Conservation (phyloP, 192 early-diverging fungal genomes). For the Rhizophagus sp. region DNA sequence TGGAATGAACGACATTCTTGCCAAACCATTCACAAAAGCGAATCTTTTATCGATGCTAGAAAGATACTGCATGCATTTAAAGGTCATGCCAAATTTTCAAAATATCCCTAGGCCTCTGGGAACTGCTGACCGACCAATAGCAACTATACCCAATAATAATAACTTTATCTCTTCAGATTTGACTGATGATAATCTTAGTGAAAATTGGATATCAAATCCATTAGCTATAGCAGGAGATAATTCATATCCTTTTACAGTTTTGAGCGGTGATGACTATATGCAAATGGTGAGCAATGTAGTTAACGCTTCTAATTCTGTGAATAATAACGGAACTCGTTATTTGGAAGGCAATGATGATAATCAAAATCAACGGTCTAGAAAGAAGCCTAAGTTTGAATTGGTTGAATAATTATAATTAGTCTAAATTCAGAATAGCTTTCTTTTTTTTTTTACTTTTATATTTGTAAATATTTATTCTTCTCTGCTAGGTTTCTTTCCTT, state of each 20-base stretch:
- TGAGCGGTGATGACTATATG: slow-evolving; percentile 1
- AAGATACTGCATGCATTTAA: slow-evolving; percentile 57
- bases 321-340: not conserved
- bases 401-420: not conserved
- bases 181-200: not conserved
- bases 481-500: not conserved
- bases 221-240: not conserved
- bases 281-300: slow-evolving; percentile 3
- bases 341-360: not conserved
- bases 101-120: slow-evolving; percentile 1
- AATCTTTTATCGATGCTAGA: slow-evolving; percentile 55
- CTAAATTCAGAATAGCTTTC: not conserved
- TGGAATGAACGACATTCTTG: slow-evolving; percentile 76
- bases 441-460: not conserved
- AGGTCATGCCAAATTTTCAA: slow-evolving; percentile 24
- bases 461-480: not conserved
- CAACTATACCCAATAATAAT: not conserved
- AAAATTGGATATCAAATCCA: not conserved
- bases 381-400: not conserved
- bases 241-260: not conserved
- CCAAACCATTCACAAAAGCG: slow-evolving; percentile 66
- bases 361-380: not conserved
- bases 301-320: not conserved
- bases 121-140: not conserved
- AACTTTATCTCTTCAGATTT: not conserved